Evolutionary conservation across 441 rosid species (phyloP).

Genomic region (Pelargonium fulgidum): DNA sequence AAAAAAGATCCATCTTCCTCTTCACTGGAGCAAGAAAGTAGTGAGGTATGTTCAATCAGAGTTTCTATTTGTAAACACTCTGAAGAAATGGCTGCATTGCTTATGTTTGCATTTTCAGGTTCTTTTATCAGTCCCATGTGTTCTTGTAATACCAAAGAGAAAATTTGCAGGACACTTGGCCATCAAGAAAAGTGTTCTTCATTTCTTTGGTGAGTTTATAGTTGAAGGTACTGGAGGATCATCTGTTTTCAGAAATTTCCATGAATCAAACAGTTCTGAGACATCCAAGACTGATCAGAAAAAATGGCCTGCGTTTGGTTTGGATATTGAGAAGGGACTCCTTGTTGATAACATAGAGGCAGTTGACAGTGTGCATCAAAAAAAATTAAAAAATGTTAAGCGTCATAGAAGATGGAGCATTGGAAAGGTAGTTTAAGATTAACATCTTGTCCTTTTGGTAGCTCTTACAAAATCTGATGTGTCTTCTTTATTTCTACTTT

Average conservation of each 20-base stretch:
- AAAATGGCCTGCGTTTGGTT: slow-evolving; percentile 51
- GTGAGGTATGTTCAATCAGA: slow-evolving; percentile 52
- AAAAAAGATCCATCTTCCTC: slow-evolving; percentile 51
- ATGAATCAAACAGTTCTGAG: slow-evolving; percentile 45
- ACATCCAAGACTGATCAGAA: slow-evolving; percentile 51
- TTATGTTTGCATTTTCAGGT: slow-evolving; percentile 52
- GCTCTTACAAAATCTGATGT: slow-evolving; percentile 26
- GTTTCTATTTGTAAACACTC: neutral
- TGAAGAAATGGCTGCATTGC: slow-evolving; percentile 21
- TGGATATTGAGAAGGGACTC: slow-evolving; percentile 40
- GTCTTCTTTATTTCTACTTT: slow-evolving; percentile 12
- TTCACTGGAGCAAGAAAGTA: slow-evolving; percentile 60
- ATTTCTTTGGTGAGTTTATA: slow-evolving; percentile 87
- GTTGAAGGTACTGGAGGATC: slow-evolving; percentile 96
- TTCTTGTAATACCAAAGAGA: slow-evolving; percentile 90
- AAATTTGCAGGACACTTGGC: slow-evolving; percentile 89
- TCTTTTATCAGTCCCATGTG: slow-evolving; percentile 68
- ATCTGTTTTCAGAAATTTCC: slow-evolving; percentile 71
- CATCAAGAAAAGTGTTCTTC: slow-evolving; percentile 76
- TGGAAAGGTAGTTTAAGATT: slow-evolving; percentile 53
- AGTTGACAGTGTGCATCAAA: slow-evolving; percentile 40
- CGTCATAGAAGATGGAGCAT: slow-evolving; percentile 90
- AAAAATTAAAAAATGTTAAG: slow-evolving; percentile 60
- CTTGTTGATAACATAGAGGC: slow-evolving; percentile 39
- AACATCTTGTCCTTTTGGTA: slow-evolving; percentile 13